These are phyloP conservation scores for Fusarium sp. DNA, from an alignment of 2,329 filamentous ascomycete genomes.

Conservation along the genomic window DNA sequence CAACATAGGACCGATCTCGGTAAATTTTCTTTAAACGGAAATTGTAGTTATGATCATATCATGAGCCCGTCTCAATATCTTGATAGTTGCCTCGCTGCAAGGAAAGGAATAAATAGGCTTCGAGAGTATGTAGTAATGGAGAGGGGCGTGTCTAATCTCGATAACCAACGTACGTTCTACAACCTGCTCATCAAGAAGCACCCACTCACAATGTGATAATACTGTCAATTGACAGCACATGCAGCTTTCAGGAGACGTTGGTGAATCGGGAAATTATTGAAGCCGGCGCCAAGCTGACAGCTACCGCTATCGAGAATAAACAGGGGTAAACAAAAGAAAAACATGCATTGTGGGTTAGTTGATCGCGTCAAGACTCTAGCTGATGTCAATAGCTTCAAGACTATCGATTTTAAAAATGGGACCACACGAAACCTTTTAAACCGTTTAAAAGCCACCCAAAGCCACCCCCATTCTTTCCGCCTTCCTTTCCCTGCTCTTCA, in stretches of 20 bases:
- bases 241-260: neutral
- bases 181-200: too few relatives aligned
- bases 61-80: too few relatives aligned
- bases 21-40: too few relatives aligned
- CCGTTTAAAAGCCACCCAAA: neutral
- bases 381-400: neutral
- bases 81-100: too few relatives aligned
- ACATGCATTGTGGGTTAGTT: neutral
- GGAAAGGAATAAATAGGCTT: too few relatives aligned
- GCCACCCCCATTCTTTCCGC: neutral
- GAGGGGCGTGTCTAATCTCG: too few relatives aligned
- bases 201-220: neutral
- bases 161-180: too few relatives aligned
- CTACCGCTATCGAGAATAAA: neutral
- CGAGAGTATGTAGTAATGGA: too few relatives aligned
- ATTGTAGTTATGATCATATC: too few relatives aligned
- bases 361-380: neutral
- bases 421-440: neutral
- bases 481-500: neutral
- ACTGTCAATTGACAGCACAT: neutral
- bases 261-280: neutral
- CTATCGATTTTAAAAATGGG: neutral
- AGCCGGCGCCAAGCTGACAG: neutral
- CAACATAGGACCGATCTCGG: too few relatives aligned
- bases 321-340: neutral